Percentiles rank a stretch among this genome's conserved stretches.
These are phyloP conservation scores for Fragaria vesca DNA, from an alignment of 306 rosid genomes.

Conservation along the genomic window DNA sequence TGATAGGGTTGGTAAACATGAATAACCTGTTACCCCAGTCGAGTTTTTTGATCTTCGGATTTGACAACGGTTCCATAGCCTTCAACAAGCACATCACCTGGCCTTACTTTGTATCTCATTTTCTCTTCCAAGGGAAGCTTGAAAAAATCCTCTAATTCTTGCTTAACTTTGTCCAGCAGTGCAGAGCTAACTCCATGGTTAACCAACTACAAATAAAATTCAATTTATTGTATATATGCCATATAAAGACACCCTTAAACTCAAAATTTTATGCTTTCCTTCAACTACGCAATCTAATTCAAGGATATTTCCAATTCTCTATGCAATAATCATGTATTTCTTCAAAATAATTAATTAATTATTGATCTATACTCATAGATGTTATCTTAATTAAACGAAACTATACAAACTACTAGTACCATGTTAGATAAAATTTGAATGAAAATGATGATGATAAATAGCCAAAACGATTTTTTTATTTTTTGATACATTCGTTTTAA, in stretches of 20 bases:
- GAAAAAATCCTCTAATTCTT: conserved; percentile 60
- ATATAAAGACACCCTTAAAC: not conserved
- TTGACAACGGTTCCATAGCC: conserved; percentile 61
- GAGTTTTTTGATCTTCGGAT: conserved; percentile 56
- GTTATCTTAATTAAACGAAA: too few relatives aligned
- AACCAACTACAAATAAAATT: conserved; percentile 45
- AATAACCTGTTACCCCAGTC: conserved; percentile 87
- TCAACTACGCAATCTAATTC: not conserved
- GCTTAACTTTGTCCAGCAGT: conserved; percentile 42
- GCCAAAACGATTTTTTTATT: not conserved
- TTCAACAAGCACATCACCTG: conserved; percentile 51
- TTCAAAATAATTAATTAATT: not conserved
- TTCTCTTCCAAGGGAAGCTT: conserved; percentile 64
- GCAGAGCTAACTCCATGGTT: conserved; percentile 66
- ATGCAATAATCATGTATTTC: too few relatives aligned
- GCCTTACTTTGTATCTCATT: conserved; percentile 42
- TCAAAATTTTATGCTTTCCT: too few relatives aligned
- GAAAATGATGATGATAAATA: not conserved
- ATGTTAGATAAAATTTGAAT: too few relatives aligned
- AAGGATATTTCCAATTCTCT: too few relatives aligned
- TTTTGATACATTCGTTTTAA: too few relatives aligned
- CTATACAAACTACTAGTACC: too few relatives aligned
- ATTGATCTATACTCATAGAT: too few relatives aligned
- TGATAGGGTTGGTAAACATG: conserved; percentile 53
- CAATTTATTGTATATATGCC: too few relatives aligned